Percentiles rank a stretch among this genome's conserved stretches.
Evolutionary conservation across 495 filamentous ascomycete genomes (phyloP).

Genomic region (Penicillium roqueforti): DNA sequence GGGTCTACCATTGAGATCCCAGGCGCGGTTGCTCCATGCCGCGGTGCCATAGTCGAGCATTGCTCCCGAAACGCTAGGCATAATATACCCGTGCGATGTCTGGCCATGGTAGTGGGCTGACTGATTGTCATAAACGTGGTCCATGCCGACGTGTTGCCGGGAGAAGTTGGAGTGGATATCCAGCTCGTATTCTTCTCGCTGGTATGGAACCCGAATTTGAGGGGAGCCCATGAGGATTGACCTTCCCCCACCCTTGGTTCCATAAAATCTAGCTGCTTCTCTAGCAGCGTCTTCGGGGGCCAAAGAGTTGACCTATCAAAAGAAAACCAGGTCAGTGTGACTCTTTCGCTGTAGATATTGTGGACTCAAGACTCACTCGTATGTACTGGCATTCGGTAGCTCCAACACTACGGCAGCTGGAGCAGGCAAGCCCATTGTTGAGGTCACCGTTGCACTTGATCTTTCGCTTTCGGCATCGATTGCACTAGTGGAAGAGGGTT

Average conservation of each 20-base stretch:
- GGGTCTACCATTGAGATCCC: slow-evolving; percentile 24
- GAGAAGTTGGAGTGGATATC: slow-evolving; percentile 20
- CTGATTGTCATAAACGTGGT: slow-evolving; percentile 32
- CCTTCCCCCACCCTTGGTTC: slow-evolving; percentile 16
- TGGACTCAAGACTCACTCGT: slow-evolving; percentile 53
- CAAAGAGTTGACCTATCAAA: slow-evolving; percentile 19
- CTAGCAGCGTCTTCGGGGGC: slow-evolving; percentile 1
- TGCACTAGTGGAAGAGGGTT: slow-evolving; percentile 58
- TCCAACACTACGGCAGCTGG: slow-evolving; percentile 75
- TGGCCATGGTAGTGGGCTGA: slow-evolving; percentile 24
- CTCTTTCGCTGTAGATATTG: neutral
- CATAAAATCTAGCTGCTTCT: slow-evolving; percentile 10
- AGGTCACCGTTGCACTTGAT: slow-evolving; percentile 92
- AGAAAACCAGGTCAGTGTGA: neutral
- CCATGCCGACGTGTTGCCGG: slow-evolving; percentile 20
- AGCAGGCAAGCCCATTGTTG: slow-evolving; percentile 69
- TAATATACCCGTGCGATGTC: slow-evolving; percentile 26
- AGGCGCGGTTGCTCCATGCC: slow-evolving; percentile 28
- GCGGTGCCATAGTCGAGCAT: slow-evolving; percentile 26
- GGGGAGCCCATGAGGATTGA: slow-evolving; percentile 15
- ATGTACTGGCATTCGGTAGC: slow-evolving; percentile 70
- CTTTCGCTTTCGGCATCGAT: slow-evolving; percentile 87
- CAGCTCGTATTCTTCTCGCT: slow-evolving; percentile 29
- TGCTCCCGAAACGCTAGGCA: slow-evolving; percentile 22
- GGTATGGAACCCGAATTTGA: slow-evolving; percentile 17